Evolutionary conservation across 768 basidiomycete species (phyloP), one percentile per base, ranked within the genome.

Genomic region (Boletus insuetus): DNA sequence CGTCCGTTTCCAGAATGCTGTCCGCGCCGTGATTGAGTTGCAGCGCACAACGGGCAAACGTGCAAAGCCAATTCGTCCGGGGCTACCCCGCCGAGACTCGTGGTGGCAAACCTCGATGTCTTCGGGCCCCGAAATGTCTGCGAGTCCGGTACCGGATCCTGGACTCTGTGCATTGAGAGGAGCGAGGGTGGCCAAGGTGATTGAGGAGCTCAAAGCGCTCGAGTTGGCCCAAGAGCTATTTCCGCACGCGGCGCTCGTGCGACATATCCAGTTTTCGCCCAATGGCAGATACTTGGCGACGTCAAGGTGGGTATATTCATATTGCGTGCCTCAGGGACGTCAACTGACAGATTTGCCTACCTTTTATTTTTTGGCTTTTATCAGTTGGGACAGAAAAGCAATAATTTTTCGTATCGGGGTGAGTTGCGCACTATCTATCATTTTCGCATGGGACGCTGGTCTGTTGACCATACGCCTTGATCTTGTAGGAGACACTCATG

Each of bases 241-340:
- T 20, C 71, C 74, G 4, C 81, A 82, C 48, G 64, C 66, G 22
- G 82, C 81, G 11, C 74, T 82, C 26, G 81, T 82, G 35, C 64
- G 81, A n/a, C 79, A 82, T 49, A 55, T 83, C 34, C 77, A 82
- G 58, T 82, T 82, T 67, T 82, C 82, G 17, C 81, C 80, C 6
- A 76, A 79, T 49, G 81, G 81, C n/a, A 75, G 73, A 60, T 80
- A 75, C 53, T 61, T 82, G 49, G 81, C 81, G 16, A 82, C 82
- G 4, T 76, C 82, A n/a, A 81, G 80, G 73, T 80, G 10, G 69
- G 69, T 34, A 7, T 35, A 14, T 35, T 6, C 34, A 35, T 2
- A 20, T 41, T 11, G 20, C 22, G n/a, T 16, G 19, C 16, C 29
- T 34, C 34, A 29, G 19, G 16, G 24, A 16, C 22, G 43, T 16